These are phyloP conservation scores for Cercophora newfieldiana DNA, from an alignment of 495 filamentous ascomycete species.

Conservation along the genomic window DNA sequence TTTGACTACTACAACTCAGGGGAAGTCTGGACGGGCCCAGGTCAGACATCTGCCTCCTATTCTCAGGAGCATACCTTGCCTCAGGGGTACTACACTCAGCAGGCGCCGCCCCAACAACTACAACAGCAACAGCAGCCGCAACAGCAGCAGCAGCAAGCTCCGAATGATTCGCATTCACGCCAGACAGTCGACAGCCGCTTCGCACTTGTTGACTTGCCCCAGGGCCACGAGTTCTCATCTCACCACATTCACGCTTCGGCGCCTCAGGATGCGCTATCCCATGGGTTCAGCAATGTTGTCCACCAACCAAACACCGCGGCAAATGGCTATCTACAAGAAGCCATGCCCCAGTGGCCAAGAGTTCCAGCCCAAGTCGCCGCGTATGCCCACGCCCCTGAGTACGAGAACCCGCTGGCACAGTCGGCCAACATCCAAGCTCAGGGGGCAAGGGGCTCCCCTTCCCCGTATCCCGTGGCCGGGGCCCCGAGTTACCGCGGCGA, in stretches of 20 bases:
- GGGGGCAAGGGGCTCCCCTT: constrained; percentile 18
- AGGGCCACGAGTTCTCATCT: constrained; percentile 15
- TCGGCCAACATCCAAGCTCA: constrained; percentile 20
- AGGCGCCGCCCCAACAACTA: constrained; percentile 3
- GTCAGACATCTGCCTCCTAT: constrained; percentile 19
- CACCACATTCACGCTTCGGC: constrained; percentile 21
- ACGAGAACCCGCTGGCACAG: constrained; percentile 25
- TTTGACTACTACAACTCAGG: constrained; percentile 23
- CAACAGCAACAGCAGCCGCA: not conserved
- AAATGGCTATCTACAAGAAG: constrained; percentile 22
- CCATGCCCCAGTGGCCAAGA: constrained; percentile 28
- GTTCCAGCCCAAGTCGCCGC: constrained; percentile 10
- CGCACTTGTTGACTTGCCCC: constrained; percentile 22
- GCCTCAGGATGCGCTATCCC: constrained; percentile 20
- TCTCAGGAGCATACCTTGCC: constrained; percentile 21
- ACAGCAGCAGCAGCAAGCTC: constrained; percentile 20
- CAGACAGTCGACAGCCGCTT: constrained; percentile 26
- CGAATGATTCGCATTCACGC: constrained; percentile 13
- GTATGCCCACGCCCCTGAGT: constrained; percentile 24
- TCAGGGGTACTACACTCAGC: constrained; percentile 16
- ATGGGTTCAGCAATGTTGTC: constrained; percentile 19
- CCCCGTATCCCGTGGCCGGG: constrained; percentile 12
- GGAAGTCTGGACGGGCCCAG: constrained; percentile 25
- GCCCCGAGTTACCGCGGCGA: constrained; percentile 20
- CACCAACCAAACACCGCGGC: constrained; percentile 4